phyloP scores from a whole-genome alignment of 805 yeast genomes.

The Kregervanrija fluxuum region DNA sequence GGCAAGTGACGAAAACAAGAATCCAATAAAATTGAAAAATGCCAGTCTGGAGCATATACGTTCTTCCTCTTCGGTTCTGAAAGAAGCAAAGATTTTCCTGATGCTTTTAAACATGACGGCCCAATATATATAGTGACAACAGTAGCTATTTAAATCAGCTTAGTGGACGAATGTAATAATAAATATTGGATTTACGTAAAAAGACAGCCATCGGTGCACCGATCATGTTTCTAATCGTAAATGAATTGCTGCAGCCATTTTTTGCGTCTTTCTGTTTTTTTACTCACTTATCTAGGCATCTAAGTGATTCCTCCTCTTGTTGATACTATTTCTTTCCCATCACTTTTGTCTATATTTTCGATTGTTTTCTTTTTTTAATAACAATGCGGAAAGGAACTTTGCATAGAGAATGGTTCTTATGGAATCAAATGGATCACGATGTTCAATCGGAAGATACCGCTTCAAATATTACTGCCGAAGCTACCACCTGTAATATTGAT shows the following conservation, averaged over 20 bases:
- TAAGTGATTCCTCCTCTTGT: not conserved
- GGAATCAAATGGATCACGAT: constrained; percentile 23
- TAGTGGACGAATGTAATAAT: no score
- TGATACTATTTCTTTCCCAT: not conserved
- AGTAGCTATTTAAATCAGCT: no score
- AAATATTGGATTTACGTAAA: no score
- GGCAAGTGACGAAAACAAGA: constrained; percentile 70
- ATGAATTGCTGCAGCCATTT: no score
- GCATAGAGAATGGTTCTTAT: constrained; percentile 29
- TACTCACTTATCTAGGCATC: not conserved
- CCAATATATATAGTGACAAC: not conserved
- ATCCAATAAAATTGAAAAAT: constrained; percentile 71
- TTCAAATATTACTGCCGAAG: no score
- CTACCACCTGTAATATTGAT: no score
- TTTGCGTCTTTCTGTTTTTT: not conserved
- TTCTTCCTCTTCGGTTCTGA: constrained; percentile 83
- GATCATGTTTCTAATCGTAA: no score
- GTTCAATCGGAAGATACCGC: no score
- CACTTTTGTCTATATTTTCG: not conserved
- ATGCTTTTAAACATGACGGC: constrained; percentile 64
- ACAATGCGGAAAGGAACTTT: constrained; percentile 21
- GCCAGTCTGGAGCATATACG: constrained; percentile 69
- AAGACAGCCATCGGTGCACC: no score
- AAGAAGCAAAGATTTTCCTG: constrained; percentile 71
- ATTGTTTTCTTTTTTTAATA: not conserved